These are phyloP conservation scores for Heliamphora pulchella DNA, from an alignment of 179 eudicot species.

Conservation along the genomic window DNA sequence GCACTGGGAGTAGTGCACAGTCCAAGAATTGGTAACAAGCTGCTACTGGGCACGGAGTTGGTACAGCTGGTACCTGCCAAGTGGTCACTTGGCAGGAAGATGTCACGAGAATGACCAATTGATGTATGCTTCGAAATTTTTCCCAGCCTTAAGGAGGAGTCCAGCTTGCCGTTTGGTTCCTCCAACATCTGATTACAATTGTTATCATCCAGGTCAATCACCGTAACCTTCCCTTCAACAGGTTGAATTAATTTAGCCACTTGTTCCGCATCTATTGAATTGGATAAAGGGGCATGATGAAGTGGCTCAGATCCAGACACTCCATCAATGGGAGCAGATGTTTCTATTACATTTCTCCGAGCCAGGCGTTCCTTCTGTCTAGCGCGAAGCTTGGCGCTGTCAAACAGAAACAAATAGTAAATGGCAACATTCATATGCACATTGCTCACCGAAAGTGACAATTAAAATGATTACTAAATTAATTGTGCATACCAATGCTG, in stretches of 20 bases:
- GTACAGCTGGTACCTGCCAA: slow-evolving; percentile 25
- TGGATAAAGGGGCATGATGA: slow-evolving; percentile 22
- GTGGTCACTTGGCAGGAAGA: slow-evolving; percentile 25
- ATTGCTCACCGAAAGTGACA: not conserved
- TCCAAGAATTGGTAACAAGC: slow-evolving; percentile 66
- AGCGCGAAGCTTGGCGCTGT: slow-evolving; percentile 74
- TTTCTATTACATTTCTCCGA: slow-evolving; percentile 33
- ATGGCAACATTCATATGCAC: not conserved
- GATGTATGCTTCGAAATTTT: slow-evolving; percentile 35
- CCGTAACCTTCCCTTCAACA: slow-evolving; percentile 29
- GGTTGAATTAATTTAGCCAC: slow-evolving; percentile 23
- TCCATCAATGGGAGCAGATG: slow-evolving; percentile 25
- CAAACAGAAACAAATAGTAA: slow-evolving; percentile 16
- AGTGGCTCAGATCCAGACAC: slow-evolving; percentile 24
- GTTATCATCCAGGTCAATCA: slow-evolving; percentile 28
- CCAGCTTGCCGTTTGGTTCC: slow-evolving; percentile 26
- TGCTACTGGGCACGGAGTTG: slow-evolving; percentile 24
- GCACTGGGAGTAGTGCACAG: slow-evolving; percentile 91
- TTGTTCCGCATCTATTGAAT: slow-evolving; percentile 26
- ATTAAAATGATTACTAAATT: slow-evolving; percentile 6
- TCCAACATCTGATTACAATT: slow-evolving; percentile 24
- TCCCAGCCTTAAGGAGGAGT: slow-evolving; percentile 27
- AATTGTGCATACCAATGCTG: not conserved
- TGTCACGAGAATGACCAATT: slow-evolving; percentile 26
- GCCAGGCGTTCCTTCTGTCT: slow-evolving; percentile 77